phyloP scores from a whole-genome alignment of 2,329 filamentous ascomycete species.

The Xylaria arbuscula region DNA sequence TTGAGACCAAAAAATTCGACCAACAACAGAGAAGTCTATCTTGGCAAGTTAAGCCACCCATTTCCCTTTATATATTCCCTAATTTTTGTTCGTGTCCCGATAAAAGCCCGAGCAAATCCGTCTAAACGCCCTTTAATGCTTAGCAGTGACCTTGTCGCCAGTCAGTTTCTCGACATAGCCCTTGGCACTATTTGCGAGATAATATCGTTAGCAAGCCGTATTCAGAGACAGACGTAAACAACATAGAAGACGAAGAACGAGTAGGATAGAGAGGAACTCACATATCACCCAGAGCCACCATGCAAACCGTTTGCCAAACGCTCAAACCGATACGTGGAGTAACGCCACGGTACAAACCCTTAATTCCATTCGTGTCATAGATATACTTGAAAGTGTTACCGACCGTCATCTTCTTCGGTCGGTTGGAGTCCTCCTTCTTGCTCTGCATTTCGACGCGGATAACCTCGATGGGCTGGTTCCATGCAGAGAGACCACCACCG shows the following conservation, averaged over 20 bases:
- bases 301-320: slow-evolving; percentile 99
- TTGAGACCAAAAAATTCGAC: slow-evolving; percentile 9
- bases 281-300: slow-evolving; percentile 99
- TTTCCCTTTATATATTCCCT: slow-evolving; percentile 30
- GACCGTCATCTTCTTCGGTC: slow-evolving; percentile 98
- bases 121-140: slow-evolving; percentile 67
- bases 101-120: slow-evolving; percentile 40
- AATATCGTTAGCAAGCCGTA: slow-evolving; percentile 42
- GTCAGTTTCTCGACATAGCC: slow-evolving; percentile 74
- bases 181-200: slow-evolving; percentile 65
- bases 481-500: slow-evolving; percentile 93
- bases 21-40: slow-evolving; percentile 29
- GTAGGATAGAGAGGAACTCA: slow-evolving; percentile 62
- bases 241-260: not conserved
- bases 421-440: slow-evolving; percentile 97
- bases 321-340: slow-evolving; percentile 92
- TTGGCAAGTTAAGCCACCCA: slow-evolving; percentile 27
- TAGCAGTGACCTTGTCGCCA: slow-evolving; percentile 71
- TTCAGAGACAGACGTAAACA: slow-evolving; percentile 15
- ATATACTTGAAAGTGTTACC: slow-evolving; percentile 88
- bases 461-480: slow-evolving; percentile 99
- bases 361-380: slow-evolving; percentile 86
- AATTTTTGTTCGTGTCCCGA: slow-evolving; percentile 34
- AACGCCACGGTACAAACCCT: slow-evolving; percentile 95
- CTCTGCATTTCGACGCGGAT: slow-evolving; percentile 99